These are phyloP conservation scores for Wickerhamiella kurtzmanii DNA, from an alignment of 805 yeast species.

Conservation along the genomic window DNA sequence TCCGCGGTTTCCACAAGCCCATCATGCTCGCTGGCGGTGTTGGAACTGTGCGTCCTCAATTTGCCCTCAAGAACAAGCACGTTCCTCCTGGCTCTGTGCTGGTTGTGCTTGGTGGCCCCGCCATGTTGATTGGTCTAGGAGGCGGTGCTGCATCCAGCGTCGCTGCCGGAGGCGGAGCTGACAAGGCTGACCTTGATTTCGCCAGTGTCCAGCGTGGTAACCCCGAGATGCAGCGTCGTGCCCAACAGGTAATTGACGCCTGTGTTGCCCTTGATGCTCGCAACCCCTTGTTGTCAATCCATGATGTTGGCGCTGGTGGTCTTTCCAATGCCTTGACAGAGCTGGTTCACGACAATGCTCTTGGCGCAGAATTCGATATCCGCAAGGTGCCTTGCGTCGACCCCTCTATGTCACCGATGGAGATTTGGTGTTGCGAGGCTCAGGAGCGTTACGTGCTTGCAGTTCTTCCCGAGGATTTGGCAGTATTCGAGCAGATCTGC, in stretches of 20 bases:
- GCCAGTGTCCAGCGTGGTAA: conserved; percentile 99
- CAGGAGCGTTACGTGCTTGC: conserved; percentile 97
- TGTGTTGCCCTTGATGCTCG: conserved; percentile 68
- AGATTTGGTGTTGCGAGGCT: conserved; percentile 98
- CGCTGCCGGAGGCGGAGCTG: conserved; percentile 75
- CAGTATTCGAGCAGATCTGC: conserved; percentile 63
- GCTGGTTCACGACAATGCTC: conserved; percentile 88
- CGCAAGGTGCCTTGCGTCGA: conserved; percentile 83
- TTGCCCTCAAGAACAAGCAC: conserved; percentile 73
- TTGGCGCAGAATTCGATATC: conserved; percentile 87
- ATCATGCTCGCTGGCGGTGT: conserved; percentile 99
- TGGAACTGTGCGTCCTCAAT: conserved; percentile 89
- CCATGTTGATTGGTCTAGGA: conserved; percentile 95
- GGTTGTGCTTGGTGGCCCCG: conserved; percentile 93
- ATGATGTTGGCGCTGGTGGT: conserved; percentile 99
- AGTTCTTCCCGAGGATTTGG: conserved; percentile 66
- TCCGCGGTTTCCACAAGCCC: conserved; percentile 96
- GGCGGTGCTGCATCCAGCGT: conserved; percentile 99
- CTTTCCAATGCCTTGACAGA: conserved; percentile 94
- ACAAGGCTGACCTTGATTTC: conserved; percentile 74
- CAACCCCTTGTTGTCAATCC: conserved; percentile 85
- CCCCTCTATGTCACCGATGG: conserved; percentile 99
- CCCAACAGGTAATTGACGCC: conserved; percentile 93
- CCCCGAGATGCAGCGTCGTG: conserved; percentile 98
- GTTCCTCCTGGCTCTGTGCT: conserved; percentile 86